Evolutionary conservation across 1,139 yeast species (phyloP).

Genomic region (Fermentozyma sake): DNA sequence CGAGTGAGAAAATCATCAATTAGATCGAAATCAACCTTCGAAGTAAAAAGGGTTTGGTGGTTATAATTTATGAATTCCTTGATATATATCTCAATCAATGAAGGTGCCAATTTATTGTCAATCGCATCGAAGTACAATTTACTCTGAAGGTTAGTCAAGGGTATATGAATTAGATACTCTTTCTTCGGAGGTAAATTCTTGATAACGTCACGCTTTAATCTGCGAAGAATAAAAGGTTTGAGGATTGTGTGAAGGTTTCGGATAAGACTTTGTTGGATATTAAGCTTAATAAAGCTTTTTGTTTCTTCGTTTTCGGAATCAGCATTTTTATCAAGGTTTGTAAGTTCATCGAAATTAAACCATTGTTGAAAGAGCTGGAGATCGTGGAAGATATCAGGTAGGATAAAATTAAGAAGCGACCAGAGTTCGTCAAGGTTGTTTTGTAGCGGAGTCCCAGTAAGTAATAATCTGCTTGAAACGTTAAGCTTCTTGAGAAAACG

Average conservation of each 20-base stretch:
- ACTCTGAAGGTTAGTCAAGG: slow-evolving; percentile 59
- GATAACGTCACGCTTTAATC: slow-evolving; percentile 73
- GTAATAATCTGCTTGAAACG: slow-evolving; percentile 64
- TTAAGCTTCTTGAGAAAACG: slow-evolving; percentile 62
- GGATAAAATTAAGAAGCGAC: slow-evolving; percentile 81
- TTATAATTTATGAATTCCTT: slow-evolving; percentile 41
- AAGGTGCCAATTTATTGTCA: slow-evolving; percentile 35
- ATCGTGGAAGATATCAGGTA: slow-evolving; percentile 92
- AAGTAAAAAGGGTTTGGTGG: slow-evolving; percentile 17
- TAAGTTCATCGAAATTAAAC: slow-evolving; percentile 74
- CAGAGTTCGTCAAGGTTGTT: slow-evolving; percentile 85
- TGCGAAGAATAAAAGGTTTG: slow-evolving; percentile 79
- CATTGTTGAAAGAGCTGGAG: slow-evolving; percentile 85
- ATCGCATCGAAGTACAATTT: slow-evolving; percentile 61
- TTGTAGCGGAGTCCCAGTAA: slow-evolving; percentile 94
- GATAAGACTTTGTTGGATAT: slow-evolving; percentile 61
- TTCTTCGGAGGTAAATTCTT: slow-evolving; percentile 75
- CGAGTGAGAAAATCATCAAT: slow-evolving; percentile 38
- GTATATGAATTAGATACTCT: slow-evolving; percentile 77
- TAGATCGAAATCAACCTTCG: slow-evolving; percentile 15
- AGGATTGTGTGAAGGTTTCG: slow-evolving; percentile 80
- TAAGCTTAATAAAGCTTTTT: slow-evolving; percentile 49
- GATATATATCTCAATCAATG: slow-evolving; percentile 41
- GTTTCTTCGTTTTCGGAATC: slow-evolving; percentile 19
- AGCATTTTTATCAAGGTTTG: slow-evolving; percentile 35